Evolutionary conservation across 768 basidiomycete species (phyloP).

Genomic region (Sistotremastrum niveocremeum): DNA sequence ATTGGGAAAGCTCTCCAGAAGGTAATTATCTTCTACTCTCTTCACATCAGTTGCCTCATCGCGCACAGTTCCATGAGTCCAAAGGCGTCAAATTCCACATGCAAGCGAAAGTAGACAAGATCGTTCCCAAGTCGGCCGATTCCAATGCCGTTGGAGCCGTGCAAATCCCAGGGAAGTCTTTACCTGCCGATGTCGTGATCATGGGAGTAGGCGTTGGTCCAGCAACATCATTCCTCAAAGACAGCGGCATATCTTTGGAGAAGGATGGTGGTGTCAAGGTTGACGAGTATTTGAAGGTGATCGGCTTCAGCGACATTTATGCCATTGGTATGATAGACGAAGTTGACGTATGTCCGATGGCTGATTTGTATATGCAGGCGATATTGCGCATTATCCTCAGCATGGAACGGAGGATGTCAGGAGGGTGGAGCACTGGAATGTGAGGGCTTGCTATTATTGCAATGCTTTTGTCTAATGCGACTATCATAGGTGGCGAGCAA

Average conservation of each 20-base stretch:
- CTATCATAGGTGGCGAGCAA: conserved; percentile 59
- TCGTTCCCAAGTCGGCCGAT: conserved; percentile 41
- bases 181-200: conserved; percentile 66
- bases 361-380: conserved; percentile 27
- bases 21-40: conserved; percentile 23
- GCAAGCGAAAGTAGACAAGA: conserved; percentile 51
- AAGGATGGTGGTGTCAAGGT: conserved; percentile 67
- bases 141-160: conserved; percentile 47
- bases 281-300: conserved; percentile 57
- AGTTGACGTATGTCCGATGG: not conserved
- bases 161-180: conserved; percentile 44
- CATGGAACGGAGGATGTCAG: conserved; percentile 32
- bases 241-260: conserved; percentile 44
- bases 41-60: not conserved
- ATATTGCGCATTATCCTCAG: conserved; percentile 73
- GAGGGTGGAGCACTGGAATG: conserved; percentile 89
- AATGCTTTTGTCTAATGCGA: not conserved
- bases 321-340: conserved; percentile 39
- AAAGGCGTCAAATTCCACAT: conserved; percentile 82
- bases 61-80: conserved; percentile 54
- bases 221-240: conserved; percentile 66
- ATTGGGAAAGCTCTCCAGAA: conserved; percentile 68
- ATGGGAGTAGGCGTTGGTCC: conserved; percentile 83
- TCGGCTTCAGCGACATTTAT: conserved; percentile 39
- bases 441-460: conserved; percentile 18